phyloP scores from a whole-genome alignment of 371 early-diverging fungal genomes.

The Mucor irregularis region DNA sequence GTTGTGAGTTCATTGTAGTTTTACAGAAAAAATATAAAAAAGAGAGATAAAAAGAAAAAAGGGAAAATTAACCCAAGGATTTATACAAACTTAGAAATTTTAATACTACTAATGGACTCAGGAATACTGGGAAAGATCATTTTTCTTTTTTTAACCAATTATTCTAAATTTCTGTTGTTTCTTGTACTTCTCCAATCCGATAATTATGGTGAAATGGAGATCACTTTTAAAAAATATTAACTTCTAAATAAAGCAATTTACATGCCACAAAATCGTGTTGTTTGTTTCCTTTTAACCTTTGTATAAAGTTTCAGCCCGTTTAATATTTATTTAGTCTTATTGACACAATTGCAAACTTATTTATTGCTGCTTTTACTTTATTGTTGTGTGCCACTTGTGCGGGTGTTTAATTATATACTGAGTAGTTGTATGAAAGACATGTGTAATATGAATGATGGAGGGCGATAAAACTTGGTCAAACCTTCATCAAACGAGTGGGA shows the following conservation, averaged over 20 bases:
- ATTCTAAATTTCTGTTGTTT: conserved; percentile 10
- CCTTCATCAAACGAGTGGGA: too few relatives aligned
- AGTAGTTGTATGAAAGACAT: too few relatives aligned
- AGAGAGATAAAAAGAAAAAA: conserved; percentile 11
- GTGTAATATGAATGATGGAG: too few relatives aligned
- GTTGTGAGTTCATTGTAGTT: not conserved
- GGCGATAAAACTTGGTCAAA: too few relatives aligned
- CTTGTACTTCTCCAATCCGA: conserved; percentile 33
- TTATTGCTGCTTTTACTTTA: too few relatives aligned
- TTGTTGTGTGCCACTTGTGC: too few relatives aligned
- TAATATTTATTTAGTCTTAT: too few relatives aligned
- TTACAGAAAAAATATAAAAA: conserved; percentile 6
- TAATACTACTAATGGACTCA: conserved; percentile 7
- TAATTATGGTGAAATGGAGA: conserved; percentile 11
- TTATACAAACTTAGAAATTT: conserved; percentile 3
- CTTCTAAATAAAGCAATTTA: not conserved
- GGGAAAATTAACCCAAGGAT: conserved; percentile 1
- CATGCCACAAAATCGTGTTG: too few relatives aligned
- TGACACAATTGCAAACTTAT: too few relatives aligned
- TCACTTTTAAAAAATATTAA: not conserved
- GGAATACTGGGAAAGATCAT: conserved; percentile 33
- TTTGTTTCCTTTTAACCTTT: too few relatives aligned
- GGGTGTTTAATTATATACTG: too few relatives aligned
- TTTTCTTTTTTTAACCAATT: conserved; percentile 11
- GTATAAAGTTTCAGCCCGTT: too few relatives aligned